Base-by-base conservation (phyloP, 1,284 basidiomycete genomes). In the Peniophora sp. region DNA sequence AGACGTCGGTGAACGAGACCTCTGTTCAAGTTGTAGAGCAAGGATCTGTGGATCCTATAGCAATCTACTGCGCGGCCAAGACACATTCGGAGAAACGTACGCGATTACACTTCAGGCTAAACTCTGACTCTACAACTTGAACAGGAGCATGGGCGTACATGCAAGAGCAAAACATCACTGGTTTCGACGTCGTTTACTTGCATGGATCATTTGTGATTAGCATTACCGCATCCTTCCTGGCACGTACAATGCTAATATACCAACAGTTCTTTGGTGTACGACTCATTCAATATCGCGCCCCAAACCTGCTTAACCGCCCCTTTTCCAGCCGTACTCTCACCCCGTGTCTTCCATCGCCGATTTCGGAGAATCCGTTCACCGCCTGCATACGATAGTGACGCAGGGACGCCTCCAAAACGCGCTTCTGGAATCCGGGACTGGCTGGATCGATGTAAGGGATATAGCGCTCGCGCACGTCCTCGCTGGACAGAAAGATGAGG, bases 281-380 rank as follows among this genome's bases (percentile, higher is more conserved):
- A 6, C 27, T 12, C 12, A 5, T 12, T 12, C 12, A 5, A 6
- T 12, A 32, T 12, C 27, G 5, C 27, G 12, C 27, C 27, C 27
- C 27, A 32, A 32, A 32, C 27, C 5, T 6, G 5, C 27, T 12
- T 32, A 12, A 32, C 12, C 27, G 12, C 27, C 6, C 27, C 12
- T 17, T 20, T 48, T 16, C 10, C n/a, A 44, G 3, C 10, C 11
- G 20, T n/a, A 51, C 11, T 17, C 27, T 6, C 81, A 87, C 54
- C 72, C 77, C 45, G 69, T 81, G 25, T 58, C 66, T 16, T 58
- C 63, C 23, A 63, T 72, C 16, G 68, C 71, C 19, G 57, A 65
- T 17, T 68, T 88, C 55, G 84, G 83, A 67, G 75, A 74, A 10
- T 83, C 80, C 1, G 11, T 68, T 67, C 62, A 55, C 14, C 56